Percentiles rank a stretch among this genome's conserved stretches.
Conservation (phyloP, 345 rosid genomes). For the Euphorbia tirucalli region DNA sequence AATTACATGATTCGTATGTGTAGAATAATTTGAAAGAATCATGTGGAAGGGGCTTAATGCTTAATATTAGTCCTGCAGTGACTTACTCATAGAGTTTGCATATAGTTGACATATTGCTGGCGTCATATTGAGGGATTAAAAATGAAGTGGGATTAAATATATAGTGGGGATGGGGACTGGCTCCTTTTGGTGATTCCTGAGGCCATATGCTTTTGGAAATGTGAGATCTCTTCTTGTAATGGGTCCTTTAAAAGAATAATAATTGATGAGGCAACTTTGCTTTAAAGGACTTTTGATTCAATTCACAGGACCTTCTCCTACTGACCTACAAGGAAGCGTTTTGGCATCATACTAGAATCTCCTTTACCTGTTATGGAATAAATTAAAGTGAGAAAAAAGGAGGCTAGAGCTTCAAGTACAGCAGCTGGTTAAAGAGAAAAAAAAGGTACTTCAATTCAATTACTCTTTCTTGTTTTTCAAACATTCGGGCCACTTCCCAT, state of each 20-base stretch:
- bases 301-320: conserved; percentile 56
- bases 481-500: too few relatives aligned
- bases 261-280: conserved; percentile 59
- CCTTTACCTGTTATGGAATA: conserved; percentile 57
- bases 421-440: too few relatives aligned
- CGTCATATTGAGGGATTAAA: conserved; percentile 32
- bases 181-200: conserved; percentile 48
- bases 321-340: conserved; percentile 25
- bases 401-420: conserved; percentile 43
- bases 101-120: conserved; percentile 38
- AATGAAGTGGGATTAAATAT: conserved; percentile 15
- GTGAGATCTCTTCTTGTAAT: conserved; percentile 37
- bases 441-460: too few relatives aligned
- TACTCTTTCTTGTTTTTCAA: conserved; percentile 74
- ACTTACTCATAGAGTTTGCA: neutral
- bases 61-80: conserved; percentile 4
- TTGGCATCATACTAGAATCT: conserved; percentile 76
- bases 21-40: neutral
- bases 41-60: too few relatives aligned
- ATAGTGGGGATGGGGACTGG: conserved; percentile 27
- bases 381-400: conserved; percentile 46
- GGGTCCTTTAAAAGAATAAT: conserved; percentile 57
- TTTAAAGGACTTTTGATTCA: conserved; percentile 43
- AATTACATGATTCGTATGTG: neutral
- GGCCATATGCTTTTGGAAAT: conserved; percentile 41